Base-by-base conservation (phyloP, 345 rosid genomes). In the Citrus trifoliata region DNA sequence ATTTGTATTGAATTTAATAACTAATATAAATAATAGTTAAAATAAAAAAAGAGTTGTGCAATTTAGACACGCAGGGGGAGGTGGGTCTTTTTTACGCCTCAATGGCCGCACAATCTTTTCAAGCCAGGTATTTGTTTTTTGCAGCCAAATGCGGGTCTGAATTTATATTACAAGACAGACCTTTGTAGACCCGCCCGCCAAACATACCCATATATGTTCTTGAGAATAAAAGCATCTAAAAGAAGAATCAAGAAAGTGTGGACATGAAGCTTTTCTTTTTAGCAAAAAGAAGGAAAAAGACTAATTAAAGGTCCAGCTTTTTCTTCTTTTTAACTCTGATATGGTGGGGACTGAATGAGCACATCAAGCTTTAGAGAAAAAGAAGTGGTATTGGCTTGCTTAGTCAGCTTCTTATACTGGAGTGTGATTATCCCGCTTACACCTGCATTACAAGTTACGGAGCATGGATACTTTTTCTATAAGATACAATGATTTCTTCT, bases 201-300 rank as follows among this genome's bases (percentile, higher is more conserved):
- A n/a, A n/a, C n/a, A n/a, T n/a, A n/a, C n/a, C n/a, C n/a, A n/a
- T n/a, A n/a, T 2, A 12, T 71, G 64, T 37, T 72, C 48, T 22
- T 21, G 16, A 60, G 19, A 33, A 3, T 4, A 70, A 75, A 75
- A 56, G 65, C 60, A 55, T 63, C 68, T 10, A 48, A 81, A 67
- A 67, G 62, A 35, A 33, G 63, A 62, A 40, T 46, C 18, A 46
- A 46, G 51, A 46, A 46, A 72, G 48, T 25, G 69, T 59, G 69
- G 78, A 16, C 74, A 68, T 68, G 64, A 51, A 58, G 58, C 77
- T 71, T 32, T 64, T 33, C 61, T 81, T 81, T 81, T 21, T 65
- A 75, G 28, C 66, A 67, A 75, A 75, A 78, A 75, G 56, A 68
- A 22, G 10, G 25, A 74, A 1, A n/a, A 64, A 37, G 5, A 1